Evolutionary conservation across 768 basidiomycete species (phyloP).

Genomic region (Myochromella boudieri): DNA sequence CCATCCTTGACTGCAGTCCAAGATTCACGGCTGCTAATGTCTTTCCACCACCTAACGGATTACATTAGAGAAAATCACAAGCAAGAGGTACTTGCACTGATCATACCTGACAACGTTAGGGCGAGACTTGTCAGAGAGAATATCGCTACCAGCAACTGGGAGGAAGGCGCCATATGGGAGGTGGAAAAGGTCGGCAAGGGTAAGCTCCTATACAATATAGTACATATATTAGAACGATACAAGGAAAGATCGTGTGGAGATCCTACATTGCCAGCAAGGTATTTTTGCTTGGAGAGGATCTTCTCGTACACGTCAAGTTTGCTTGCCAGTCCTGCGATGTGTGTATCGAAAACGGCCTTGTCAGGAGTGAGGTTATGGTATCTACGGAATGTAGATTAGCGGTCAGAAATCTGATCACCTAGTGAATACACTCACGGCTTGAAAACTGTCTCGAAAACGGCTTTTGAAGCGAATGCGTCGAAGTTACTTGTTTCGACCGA

Average conservation of each 20-base stretch:
- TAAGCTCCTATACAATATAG: constrained; percentile 31
- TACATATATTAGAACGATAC: too few relatives aligned
- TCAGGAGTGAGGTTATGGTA: constrained; percentile 46
- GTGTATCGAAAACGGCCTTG: constrained; percentile 34
- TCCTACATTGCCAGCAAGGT: constrained; percentile 53
- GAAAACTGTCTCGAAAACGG: constrained; percentile 49
- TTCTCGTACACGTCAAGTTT: constrained; percentile 55
- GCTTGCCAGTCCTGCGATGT: constrained; percentile 28
- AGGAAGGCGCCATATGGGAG: constrained; percentile 35
- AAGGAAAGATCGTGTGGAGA: constrained; percentile 46
- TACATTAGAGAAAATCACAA: not conserved
- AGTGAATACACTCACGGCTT: constrained; percentile 39
- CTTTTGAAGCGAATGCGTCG: constrained; percentile 40
- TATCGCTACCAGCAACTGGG: constrained; percentile 20
- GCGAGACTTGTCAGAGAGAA: constrained; percentile 26
- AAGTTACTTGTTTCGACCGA: constrained; percentile 57
- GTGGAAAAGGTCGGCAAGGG: constrained; percentile 49
- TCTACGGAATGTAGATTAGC: constrained; percentile 27
- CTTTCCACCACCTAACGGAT: constrained; percentile 21
- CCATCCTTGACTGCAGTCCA: constrained; percentile 25
- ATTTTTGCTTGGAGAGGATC: constrained; percentile 56
- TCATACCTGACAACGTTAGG: constrained; percentile 48
- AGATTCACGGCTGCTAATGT: constrained; percentile 17
- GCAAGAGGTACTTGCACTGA: too few relatives aligned
- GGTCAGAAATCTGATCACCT: not conserved